Evolutionary conservation across 192 early-diverging fungal genomes (phyloP).

Genomic region (Coemansia sp.): DNA sequence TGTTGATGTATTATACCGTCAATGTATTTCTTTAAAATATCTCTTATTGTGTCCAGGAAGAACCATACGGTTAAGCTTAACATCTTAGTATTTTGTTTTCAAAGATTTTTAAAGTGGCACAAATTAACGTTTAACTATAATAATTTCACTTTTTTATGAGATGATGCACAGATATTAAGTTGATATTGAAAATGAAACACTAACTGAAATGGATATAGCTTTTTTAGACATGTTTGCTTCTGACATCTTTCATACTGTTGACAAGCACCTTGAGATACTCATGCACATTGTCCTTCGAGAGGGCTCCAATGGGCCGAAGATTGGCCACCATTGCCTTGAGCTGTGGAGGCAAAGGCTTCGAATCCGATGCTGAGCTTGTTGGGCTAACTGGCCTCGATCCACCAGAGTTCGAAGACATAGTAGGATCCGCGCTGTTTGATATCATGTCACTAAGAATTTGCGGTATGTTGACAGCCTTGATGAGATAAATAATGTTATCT

Average conservation of each 20-base stretch:
- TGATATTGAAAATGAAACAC: neutral
- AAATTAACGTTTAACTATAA: no score
- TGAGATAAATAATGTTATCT: constrained; percentile 28
- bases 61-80: no score
- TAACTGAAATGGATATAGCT: neutral
- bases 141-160: no score
- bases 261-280: constrained; percentile 37
- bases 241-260: constrained; percentile 18
- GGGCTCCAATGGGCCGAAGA: constrained; percentile 24
- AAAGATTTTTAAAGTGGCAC: no score
- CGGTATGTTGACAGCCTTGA: constrained; percentile 35
- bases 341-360: constrained; percentile 1
- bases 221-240: neutral
- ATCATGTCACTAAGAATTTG: constrained; percentile 28
- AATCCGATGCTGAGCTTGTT: neutral
- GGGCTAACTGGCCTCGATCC: neutral
- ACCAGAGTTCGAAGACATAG: neutral
- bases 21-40: no score
- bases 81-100: no score
- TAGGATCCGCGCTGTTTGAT: neutral
- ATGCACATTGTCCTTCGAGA: constrained; percentile 35
- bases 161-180: neutral
- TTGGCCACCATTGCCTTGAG: constrained; percentile 21
- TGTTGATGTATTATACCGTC: no score
- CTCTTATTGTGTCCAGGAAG: no score